These are phyloP conservation scores for Inonotus hispidus DNA, from an alignment of 1,284 basidiomycete species.

Conservation along the genomic window DNA sequence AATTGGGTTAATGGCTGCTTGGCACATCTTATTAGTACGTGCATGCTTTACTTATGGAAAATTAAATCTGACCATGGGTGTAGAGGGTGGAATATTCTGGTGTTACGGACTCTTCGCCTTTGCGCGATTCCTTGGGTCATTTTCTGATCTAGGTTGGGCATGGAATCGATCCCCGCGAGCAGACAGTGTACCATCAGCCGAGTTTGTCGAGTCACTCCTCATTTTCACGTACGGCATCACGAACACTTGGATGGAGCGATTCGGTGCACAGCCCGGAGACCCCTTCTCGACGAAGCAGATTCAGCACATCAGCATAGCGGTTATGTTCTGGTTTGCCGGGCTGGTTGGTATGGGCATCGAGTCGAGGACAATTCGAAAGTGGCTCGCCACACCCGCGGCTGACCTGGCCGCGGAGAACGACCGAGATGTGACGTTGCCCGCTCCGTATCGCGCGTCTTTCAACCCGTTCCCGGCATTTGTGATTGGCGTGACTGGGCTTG, in stretches of 20 bases:
- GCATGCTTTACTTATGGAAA: not conserved
- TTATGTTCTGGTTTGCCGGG: conserved; percentile 97
- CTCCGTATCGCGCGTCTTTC: conserved; percentile 74
- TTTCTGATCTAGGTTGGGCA: conserved; percentile 88
- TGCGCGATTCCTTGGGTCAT: conserved; percentile 87
- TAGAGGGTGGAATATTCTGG: conserved; percentile 89
- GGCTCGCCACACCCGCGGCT: conserved; percentile 57
- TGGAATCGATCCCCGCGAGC: conserved; percentile 73
- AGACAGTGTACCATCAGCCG: conserved; percentile 59
- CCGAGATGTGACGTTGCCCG: conserved; percentile 27
- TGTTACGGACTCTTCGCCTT: conserved; percentile 88
- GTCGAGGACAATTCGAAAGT: conserved; percentile 63
- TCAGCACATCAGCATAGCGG: conserved; percentile 92
- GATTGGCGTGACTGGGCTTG: conserved; percentile 89
- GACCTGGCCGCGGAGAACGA: conserved; percentile 33
- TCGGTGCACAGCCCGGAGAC: conserved; percentile 76
- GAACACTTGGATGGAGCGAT: conserved; percentile 97
- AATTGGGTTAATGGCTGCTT: conserved; percentile 78
- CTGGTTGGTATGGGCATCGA: conserved; percentile 89
- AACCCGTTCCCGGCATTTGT: conserved; percentile 94
- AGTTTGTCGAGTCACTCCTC: conserved; percentile 83
- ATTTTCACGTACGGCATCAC: conserved; percentile 89
- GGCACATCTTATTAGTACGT: conserved; percentile 89
- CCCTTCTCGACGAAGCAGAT: conserved; percentile 91
- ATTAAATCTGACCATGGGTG: not conserved